Conservation (phyloP, 2,329 filamentous ascomycete species). For the Ophiocordyceps robertsii region DNA sequence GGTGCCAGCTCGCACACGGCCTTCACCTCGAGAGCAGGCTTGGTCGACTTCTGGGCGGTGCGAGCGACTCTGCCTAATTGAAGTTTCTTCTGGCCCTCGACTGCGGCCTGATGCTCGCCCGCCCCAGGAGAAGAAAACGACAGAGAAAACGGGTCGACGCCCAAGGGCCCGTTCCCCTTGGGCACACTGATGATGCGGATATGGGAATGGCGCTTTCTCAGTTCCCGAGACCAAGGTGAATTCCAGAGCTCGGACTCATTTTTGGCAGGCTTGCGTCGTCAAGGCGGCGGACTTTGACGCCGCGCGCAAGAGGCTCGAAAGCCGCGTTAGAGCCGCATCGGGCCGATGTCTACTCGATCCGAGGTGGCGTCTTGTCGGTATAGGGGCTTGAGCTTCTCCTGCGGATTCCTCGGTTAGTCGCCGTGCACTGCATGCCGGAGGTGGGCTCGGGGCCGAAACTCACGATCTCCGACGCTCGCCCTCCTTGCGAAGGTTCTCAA, state of each 20-base stretch:
- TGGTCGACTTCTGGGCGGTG: background rate
- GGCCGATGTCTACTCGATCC: slow-evolving; percentile 26
- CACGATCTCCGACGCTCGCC: slow-evolving; percentile 73
- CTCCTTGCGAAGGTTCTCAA: slow-evolving; percentile 76
- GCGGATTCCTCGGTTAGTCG: background rate
- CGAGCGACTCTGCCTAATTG: too few species aligned
- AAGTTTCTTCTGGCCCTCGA: too few species aligned
- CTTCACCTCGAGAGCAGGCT: background rate
- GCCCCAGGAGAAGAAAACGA: too few species aligned
- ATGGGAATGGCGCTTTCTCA: too few species aligned
- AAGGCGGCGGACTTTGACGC: slow-evolving; percentile 3
- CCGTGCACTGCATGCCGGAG: background rate
- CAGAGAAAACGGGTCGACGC: too few species aligned
- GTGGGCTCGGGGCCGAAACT: slow-evolving; percentile 22
- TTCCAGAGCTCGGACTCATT: background rate
- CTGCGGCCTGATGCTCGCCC: too few species aligned
- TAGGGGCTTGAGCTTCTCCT: slow-evolving; percentile 24
- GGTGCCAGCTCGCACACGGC: background rate
- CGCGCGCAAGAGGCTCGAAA: slow-evolving; percentile 12
- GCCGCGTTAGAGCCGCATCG: slow-evolving; percentile 16
- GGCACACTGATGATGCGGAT: too few species aligned
- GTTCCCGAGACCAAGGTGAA: too few species aligned
- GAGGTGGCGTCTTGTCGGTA: slow-evolving; percentile 25
- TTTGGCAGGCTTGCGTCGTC: background rate
- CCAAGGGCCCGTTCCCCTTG: too few species aligned